Evolutionary conservation across 2,329 filamentous ascomycete genomes (phyloP), one percentile per base, ranked within the genome.

Genomic region (Chrysoporthe deuterocubensis): DNA sequence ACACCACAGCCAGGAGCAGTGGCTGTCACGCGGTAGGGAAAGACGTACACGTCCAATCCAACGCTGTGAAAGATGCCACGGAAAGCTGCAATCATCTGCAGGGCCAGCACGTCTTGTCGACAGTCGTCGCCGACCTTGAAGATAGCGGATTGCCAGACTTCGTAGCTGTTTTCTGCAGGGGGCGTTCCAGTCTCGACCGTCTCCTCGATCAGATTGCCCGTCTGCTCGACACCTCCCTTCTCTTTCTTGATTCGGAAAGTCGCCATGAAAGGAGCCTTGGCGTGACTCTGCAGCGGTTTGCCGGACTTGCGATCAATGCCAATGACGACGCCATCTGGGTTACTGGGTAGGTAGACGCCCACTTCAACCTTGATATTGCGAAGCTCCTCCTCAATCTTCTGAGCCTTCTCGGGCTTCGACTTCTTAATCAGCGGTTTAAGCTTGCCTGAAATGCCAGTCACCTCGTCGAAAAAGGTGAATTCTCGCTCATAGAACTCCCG

Each of bases 41-140:
- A 97, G 63, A 99, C 96, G 80, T 91, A 99, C 32, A 98, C 95
- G 75, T 99, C 96, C 11, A 99, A 87, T 0, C 96, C 96, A 52
- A 98, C 92, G 71, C 89, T 91, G 78, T 97, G 92, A 85, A 98
- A 99, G 75, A 99, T 99, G 71, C 94, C 94, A 34, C 96, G 90
- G 84, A 99, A 99, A 1, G 94, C 94, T 0, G 96, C 91, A 77
- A 99, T 97, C 91, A 99, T 96, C 79, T 99, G 96, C 70, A 99
- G 83, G 1, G 96, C 96, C 69, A 99, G 85, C 64, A 99, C 92
- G 75, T 99, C 96, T 80, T 99, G 96, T 62, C 96, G 91, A 77
- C 96, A 98, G 79, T 99, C 96, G 77, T 99, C 96, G 70, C 96
- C 96, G 61, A 99, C 96, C 79, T 99, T 99, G 89, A 99, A 99